Evolutionary conservation across 1,139 yeast genomes (phyloP), one percentile per base, ranked within the genome.

Genomic region (Blastobotrys arbuscula): DNA sequence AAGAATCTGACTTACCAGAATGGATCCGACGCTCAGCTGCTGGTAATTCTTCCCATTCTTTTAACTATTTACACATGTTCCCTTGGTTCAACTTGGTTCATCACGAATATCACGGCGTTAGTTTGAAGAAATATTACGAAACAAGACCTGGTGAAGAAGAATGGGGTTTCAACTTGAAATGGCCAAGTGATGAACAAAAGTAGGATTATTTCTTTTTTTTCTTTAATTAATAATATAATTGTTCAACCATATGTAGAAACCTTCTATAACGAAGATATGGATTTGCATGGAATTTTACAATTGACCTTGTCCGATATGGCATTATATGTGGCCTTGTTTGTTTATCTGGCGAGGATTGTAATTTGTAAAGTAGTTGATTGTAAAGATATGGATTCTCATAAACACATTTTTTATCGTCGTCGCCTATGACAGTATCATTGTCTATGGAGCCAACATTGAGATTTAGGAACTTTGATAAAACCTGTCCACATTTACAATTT

Each of bases 61-160:
- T 80, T 60, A 68, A 79, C 52, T 70, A 75, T 50, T 64, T 82
- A 60, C 79, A 82, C 50, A 64, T 84, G 55, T 68, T 86, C 60
- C 95, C 95, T 35, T 83, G 90, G 89, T 85, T 87, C 73, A 87
- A 87, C 69, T 71, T 84, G 56, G 89, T 82, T 45, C 71, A 81
- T 63, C 96, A 87, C 67, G 89, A 87, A 59, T 83, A 81, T 70
- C 96, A 87, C 66, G 95, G 94, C 34, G 82, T 84, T 50, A 84
- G 82, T 63, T 72, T 84, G 51, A 72, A 75, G 57, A 82, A 79
- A 64, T 84, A 84, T 66, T 82, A 82, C 65, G 86, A 80, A 66
- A 76, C 75, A 47, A 74, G 90, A 62, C 72, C 71, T 13, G 72
- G 73, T 46, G 72, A 68, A 52, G 73, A 68, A 55, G 58, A 60